These are phyloP conservation scores for Berberis vulgaris DNA, from an alignment of 164 flowering plant species.

Conservation along the genomic window DNA sequence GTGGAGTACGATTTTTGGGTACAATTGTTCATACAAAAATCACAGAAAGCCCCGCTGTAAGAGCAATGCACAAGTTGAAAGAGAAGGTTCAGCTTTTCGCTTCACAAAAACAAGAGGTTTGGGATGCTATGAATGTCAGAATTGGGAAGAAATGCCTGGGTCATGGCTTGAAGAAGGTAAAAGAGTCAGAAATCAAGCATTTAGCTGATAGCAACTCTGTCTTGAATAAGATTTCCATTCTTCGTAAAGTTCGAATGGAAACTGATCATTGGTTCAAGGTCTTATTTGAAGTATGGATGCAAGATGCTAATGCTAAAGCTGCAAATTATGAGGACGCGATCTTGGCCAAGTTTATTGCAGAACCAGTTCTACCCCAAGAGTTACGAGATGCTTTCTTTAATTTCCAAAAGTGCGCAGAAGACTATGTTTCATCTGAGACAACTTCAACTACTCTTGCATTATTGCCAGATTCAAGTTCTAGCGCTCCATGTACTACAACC, in stretches of 20 bases:
- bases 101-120: constrained; percentile 60
- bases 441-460: constrained; percentile 39
- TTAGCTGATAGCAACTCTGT: constrained; percentile 46
- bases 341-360: constrained; percentile 57
- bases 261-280: constrained; percentile 92
- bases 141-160: constrained; percentile 84
- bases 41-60: constrained; percentile 47
- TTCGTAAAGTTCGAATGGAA: constrained; percentile 81
- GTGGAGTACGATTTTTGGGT: constrained; percentile 59
- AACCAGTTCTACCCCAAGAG: constrained; percentile 71
- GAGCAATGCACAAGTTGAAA: constrained; percentile 81
- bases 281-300: constrained; percentile 77
- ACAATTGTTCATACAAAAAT: constrained; percentile 30
- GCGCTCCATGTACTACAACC: constrained; percentile 15
- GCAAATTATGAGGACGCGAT: constrained; percentile 38
- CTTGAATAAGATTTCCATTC: constrained; percentile 51
- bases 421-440: constrained; percentile 68
- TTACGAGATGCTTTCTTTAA: constrained; percentile 59
- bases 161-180: constrained; percentile 76
- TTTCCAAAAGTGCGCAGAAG: constrained; percentile 52
- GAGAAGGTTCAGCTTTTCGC: constrained; percentile 68
- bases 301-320: constrained; percentile 44
- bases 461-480: constrained; percentile 24
- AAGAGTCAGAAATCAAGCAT: constrained; percentile 78
- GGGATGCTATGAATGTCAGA: constrained; percentile 58